phyloP scores from a whole-genome alignment of 768 basidiomycete species.

The Omphalotus guepiniiformis region DNA sequence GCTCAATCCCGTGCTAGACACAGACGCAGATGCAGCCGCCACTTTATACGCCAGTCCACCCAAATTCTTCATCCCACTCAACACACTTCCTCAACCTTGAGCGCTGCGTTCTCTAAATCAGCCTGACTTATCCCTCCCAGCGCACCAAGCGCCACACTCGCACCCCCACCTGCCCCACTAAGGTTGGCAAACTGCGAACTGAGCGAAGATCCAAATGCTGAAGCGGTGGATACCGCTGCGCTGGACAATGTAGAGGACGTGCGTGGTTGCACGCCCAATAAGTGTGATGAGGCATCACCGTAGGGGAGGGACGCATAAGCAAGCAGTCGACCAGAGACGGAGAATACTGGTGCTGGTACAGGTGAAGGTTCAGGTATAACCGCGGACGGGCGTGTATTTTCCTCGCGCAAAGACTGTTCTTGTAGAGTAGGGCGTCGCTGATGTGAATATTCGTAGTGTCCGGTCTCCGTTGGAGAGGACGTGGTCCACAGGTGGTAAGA shows the following conservation, averaged over 20 bases:
- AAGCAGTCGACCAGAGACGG: slow-evolving; percentile 58
- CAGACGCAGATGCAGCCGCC: slow-evolving; percentile 29
- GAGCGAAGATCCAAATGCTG: slow-evolving; percentile 18
- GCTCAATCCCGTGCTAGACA: slow-evolving; percentile 10
- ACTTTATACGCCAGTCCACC: slow-evolving; percentile 59
- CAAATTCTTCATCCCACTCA: slow-evolving; percentile 60
- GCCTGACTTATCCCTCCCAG: slow-evolving; percentile 30
- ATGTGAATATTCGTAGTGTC: neutral
- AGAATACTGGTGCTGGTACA: slow-evolving; percentile 47
- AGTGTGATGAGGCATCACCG: slow-evolving; percentile 13
- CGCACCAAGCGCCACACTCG: slow-evolving; percentile 8
- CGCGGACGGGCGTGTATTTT: slow-evolving; percentile 1
- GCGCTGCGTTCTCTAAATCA: slow-evolving; percentile 50
- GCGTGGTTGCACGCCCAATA: slow-evolving; percentile 10
- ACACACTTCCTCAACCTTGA: slow-evolving; percentile 55
- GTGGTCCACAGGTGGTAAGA: slow-evolving; percentile 20
- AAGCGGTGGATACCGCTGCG: slow-evolving; percentile 17
- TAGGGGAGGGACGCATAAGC: slow-evolving; percentile 45
- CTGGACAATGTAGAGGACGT: slow-evolving; percentile 12
- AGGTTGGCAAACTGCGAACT: slow-evolving; percentile 9
- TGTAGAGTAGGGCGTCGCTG: slow-evolving; percentile 8
- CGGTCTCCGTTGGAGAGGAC: slow-evolving; percentile 1
- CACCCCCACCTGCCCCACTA: slow-evolving; percentile 5
- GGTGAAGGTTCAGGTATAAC: slow-evolving; percentile 4
- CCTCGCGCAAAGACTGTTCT: neutral